Evolutionary conservation across 2,329 filamentous ascomycete species (phyloP), one percentile per base, ranked within the genome.

Genomic region (Penicillium oxalicum): DNA sequence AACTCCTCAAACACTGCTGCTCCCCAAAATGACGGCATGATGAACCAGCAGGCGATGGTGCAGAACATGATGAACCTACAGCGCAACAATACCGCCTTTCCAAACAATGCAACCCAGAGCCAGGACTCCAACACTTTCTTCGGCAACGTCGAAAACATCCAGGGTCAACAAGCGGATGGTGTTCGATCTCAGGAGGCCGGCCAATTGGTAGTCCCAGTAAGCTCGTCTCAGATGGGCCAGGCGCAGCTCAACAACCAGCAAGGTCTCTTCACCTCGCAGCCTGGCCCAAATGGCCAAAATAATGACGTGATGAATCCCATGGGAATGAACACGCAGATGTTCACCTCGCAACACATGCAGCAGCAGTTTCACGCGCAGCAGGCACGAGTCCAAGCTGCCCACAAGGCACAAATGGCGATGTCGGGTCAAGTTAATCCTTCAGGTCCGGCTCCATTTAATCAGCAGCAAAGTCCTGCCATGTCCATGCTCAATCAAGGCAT

Each of bases 141-240:
- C 29, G 70, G 69, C 27, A 74, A 70, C 48, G 65, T 82, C 54
- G 76, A 78, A 47, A 77, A 80, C 38, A 75, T 83, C 35, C 72
- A 80, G 48, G 77, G 76, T 27, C 80, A 83, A 56, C 81, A 84
- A 64, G 77, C 76, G 36, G 80, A 81, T 54, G 80, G 79, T n/a
- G 65, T 82, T 55, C 78, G 80, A 45, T 76, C 77, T 12, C 78
- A 81, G 58, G 78, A 83, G 63, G 77, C 77, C 42, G 81, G 81
- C 7, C 78, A 82, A 53, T 69, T 78, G 37, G 81, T 83, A n/a
- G 81, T 84, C 3, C 81, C 81, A 8, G 81, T 80, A 5, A 84
- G 79, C 63, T 80, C 77, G 58, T 78, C 78, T 45, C 72, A 74
- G 51, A 76, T 74, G 55, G 65, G 68, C 39, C 68, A 70, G 40